Conservation (phyloP, 108 stramenopile species). For the Fragilaria radians region DNA sequence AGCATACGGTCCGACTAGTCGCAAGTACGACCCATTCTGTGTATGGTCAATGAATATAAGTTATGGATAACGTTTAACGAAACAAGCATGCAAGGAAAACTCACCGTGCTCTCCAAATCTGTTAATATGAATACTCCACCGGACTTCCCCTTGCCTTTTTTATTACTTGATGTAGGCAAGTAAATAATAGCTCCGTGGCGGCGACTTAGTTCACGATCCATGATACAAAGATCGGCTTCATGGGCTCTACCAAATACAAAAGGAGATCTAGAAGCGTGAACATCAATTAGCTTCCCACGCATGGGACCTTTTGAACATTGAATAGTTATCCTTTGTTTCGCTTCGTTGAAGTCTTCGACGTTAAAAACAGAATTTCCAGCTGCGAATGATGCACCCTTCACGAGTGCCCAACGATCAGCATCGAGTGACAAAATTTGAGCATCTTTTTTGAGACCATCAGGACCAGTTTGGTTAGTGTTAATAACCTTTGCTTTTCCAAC, state of each 20-base stretch:
- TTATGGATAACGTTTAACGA: neutral
- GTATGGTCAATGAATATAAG: neutral
- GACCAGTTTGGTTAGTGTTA: slow-evolving; percentile 27
- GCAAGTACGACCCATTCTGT: slow-evolving; percentile 90
- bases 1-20: slow-evolving; percentile 79
- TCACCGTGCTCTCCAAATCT: slow-evolving; percentile 87
- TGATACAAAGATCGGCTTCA: slow-evolving; percentile 86
- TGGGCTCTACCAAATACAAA: slow-evolving; percentile 87
- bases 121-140: slow-evolving; percentile 64
- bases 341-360: slow-evolving; percentile 78
- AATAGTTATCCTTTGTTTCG: slow-evolving; percentile 79
- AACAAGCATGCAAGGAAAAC: slow-evolving; percentile 24
- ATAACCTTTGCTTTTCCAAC: slow-evolving; percentile 84
- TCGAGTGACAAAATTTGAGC: slow-evolving; percentile 75
- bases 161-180: slow-evolving; percentile 32
- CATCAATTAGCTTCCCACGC: slow-evolving; percentile 80
- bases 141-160: slow-evolving; percentile 12
- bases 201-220: slow-evolving; percentile 84
- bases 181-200: slow-evolving; percentile 82
- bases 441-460: slow-evolving; percentile 43
- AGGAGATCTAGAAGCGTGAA: slow-evolving; percentile 63
- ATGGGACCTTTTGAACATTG: slow-evolving; percentile 87
- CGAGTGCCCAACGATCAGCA: slow-evolving; percentile 81
- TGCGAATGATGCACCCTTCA: slow-evolving; percentile 79
- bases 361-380: slow-evolving; percentile 88